Evolutionary conservation across 2,329 filamentous ascomycete genomes (phyloP), one percentile per base, ranked within the genome.

Genomic region (Colletotrichum sp.): DNA sequence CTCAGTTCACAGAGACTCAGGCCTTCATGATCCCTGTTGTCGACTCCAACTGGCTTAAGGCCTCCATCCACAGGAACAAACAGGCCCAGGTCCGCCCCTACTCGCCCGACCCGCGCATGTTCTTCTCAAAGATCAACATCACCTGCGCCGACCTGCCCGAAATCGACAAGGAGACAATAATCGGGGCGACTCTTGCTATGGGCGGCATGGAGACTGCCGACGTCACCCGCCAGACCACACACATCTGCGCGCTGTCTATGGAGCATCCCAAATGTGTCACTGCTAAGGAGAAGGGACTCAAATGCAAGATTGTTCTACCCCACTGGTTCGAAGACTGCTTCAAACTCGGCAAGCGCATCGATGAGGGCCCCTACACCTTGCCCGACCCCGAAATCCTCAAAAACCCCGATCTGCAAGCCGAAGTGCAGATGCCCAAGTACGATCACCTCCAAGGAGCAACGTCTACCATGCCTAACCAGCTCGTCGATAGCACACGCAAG

Each of bases 271-370:
- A 95, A 81, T 94, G 93, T 75, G 80, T 88, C 74, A 81, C 90
- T 68, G 93, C 93, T 1, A 76, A 87, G 57, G 85, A 88, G 11
- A 97, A 93, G 82, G 89, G 89, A 3, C 86, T 94, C 68, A 91
- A 91, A 69, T 91, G 91, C 82, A 96, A 95, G 83, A 93, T 98
- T 73, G 94, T 99, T 21, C 87, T 99, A 66, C 97, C 97, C 47
- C 97, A 98, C 81, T 98, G 97, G 95, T 98, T 99, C 80, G 96
- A 98, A 78, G 96, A 98, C 81, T 99, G 97, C 83, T 90, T 99
- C 77, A 97, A 94, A 83, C 90, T 99, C 33, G 96, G 96, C 64
- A 96, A 95, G 83, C 92, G 94, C 73, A 98, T 99, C 78, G 93
- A 95, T 78, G 97, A 99, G 82, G 86, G 87, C 8, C 97, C 97